These are phyloP conservation scores for Poronia punctata DNA, from an alignment of 495 filamentous ascomycete genomes.

Conservation along the genomic window DNA sequence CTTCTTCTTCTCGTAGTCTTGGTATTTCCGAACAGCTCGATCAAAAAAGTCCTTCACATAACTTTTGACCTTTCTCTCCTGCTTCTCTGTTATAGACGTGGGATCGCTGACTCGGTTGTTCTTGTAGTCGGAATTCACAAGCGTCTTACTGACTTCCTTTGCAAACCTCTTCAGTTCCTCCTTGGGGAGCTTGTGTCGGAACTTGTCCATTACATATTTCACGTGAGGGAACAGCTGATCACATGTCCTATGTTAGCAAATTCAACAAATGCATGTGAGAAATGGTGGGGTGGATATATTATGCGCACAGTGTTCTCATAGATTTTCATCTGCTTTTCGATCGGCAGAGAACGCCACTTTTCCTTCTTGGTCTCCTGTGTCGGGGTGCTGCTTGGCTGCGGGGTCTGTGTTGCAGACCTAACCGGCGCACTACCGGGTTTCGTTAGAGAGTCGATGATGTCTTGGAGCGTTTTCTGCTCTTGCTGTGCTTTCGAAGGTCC, in stretches of 20 bases:
- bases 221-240: slow-evolving; percentile 82
- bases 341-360: slow-evolving; percentile 70
- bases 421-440: slow-evolving; percentile 48
- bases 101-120: slow-evolving; percentile 76
- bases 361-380: slow-evolving; percentile 63
- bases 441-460: slow-evolving; percentile 80
- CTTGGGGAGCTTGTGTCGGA: slow-evolving; percentile 72
- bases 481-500: slow-evolving; percentile 53
- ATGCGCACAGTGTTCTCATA: slow-evolving; percentile 80
- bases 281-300: neutral
- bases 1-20: slow-evolving; percentile 59
- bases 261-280: neutral
- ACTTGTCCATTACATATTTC: slow-evolving; percentile 79
- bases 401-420: slow-evolving; percentile 49
- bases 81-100: slow-evolving; percentile 67
- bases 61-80: slow-evolving; percentile 71
- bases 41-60: slow-evolving; percentile 81
- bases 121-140: slow-evolving; percentile 86
- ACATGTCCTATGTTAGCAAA: slow-evolving; percentile 19
- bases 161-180: slow-evolving; percentile 83
- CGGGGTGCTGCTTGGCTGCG: slow-evolving; percentile 54
- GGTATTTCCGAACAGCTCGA: slow-evolving; percentile 70
- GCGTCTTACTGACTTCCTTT: slow-evolving; percentile 80
- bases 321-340: slow-evolving; percentile 86
- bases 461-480: slow-evolving; percentile 54